A percentile compares a stretch with the other conserved stretches of the same genome.
These are phyloP conservation scores for Arabis hirsuta DNA, from an alignment of 345 rosid genomes.

Conservation along the genomic window DNA sequence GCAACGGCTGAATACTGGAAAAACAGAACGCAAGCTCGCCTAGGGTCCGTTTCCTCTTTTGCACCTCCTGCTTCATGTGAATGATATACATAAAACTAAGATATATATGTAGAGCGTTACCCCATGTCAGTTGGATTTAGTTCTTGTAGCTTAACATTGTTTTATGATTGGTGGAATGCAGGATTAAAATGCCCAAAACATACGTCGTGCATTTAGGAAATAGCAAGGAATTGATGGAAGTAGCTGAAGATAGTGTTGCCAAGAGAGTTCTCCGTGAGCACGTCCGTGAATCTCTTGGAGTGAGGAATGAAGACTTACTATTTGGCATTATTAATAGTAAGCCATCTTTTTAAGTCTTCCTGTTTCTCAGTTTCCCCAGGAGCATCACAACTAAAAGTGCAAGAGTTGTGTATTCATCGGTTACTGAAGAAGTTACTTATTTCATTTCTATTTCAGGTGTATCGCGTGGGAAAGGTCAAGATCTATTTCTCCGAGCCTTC, in stretches of 20 bases:
- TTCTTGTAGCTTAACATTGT: slow-evolving; percentile 19
- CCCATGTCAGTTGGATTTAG: background rate
- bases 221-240: slow-evolving; percentile 91
- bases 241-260: slow-evolving; percentile 86
- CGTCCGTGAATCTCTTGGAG: slow-evolving; percentile 84
- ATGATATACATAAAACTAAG: background rate
- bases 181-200: slow-evolving; percentile 95
- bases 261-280: slow-evolving; percentile 82
- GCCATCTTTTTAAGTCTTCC: slow-evolving; percentile 12
- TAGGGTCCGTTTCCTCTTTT: slow-evolving; percentile 59
- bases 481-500: slow-evolving; percentile 72
- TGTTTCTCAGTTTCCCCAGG: background rate
- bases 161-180: slow-evolving; percentile 47
- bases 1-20: slow-evolving; percentile 92
- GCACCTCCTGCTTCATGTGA: background rate
- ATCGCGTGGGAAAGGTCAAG: slow-evolving; percentile 93
- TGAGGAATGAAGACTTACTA: slow-evolving; percentile 73
- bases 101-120: background rate
- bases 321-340: slow-evolving; percentile 90
- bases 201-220: slow-evolving; percentile 94
- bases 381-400: background rate
- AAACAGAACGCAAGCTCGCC: slow-evolving; percentile 73
- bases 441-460: slow-evolving; percentile 57
- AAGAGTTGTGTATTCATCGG: background rate
- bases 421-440: background rate